Evolutionary conservation across 352 stramenopile species (phyloP).

Genomic region (Phytopythium boreale): DNA sequence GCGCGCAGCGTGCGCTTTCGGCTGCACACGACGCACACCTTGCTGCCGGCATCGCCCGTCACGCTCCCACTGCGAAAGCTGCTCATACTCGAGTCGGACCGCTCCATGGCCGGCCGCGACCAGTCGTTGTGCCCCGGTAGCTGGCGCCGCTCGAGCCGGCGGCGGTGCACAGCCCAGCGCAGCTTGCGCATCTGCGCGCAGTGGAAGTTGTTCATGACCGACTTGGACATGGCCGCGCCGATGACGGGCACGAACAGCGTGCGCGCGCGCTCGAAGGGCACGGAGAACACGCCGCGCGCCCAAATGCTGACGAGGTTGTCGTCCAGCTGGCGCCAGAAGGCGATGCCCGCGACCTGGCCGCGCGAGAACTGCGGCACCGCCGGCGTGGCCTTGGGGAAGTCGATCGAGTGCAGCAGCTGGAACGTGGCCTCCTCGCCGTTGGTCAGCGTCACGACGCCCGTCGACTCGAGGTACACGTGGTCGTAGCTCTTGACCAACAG

Average conservation of each 20-base stretch:
- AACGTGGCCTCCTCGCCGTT: slow-evolving; percentile 33
- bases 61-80: background rate
- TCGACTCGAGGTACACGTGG: slow-evolving; percentile 44
- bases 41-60: background rate
- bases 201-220: slow-evolving; percentile 28
- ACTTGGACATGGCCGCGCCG: slow-evolving; percentile 9
- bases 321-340: slow-evolving; percentile 21
- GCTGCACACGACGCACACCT: slow-evolving; percentile 3
- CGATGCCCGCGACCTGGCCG: slow-evolving; percentile 29
- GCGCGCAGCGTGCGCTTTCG: slow-evolving; percentile 12
- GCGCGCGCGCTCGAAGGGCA: slow-evolving; percentile 2
- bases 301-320: slow-evolving; percentile 27
- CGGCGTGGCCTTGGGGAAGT: slow-evolving; percentile 21
- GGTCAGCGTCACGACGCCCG: slow-evolving; percentile 24
- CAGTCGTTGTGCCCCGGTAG: background rate
- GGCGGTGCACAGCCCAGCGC: slow-evolving; percentile 20
- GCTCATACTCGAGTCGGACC: slow-evolving; percentile 1
- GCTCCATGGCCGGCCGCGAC: background rate
- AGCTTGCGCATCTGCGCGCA: slow-evolving; percentile 29
- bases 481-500: slow-evolving; percentile 40
- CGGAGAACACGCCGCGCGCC: slow-evolving; percentile 16
- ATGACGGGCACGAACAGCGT: slow-evolving; percentile 8
- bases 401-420: slow-evolving; percentile 38
- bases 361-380: slow-evolving; percentile 25
- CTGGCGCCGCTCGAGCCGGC: background rate